phyloP scores from a whole-genome alignment of 495 filamentous ascomycete genomes.

The Ramalina intermedia region DNA sequence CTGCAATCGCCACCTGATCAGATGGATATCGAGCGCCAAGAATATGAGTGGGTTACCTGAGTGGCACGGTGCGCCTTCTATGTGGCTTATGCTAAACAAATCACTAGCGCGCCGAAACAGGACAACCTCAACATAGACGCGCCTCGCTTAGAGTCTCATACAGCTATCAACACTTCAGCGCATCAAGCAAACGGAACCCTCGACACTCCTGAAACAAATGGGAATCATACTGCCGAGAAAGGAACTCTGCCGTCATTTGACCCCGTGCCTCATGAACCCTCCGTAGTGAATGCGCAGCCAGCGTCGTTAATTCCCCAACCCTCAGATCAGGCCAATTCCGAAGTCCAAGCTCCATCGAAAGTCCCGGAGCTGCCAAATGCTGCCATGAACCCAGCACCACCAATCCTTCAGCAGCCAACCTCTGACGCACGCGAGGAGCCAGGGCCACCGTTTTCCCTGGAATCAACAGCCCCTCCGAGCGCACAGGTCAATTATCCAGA shows the following conservation, averaged over 20 bases:
- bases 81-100: background rate
- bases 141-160: conserved; percentile 2
- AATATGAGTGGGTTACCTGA: conserved; percentile 31
- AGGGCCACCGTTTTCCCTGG: background rate
- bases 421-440: conserved; percentile 15
- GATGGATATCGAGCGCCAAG: conserved; percentile 29
- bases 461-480: background rate
- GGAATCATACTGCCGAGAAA: background rate
- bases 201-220: conserved; percentile 6
- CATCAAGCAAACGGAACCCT: conserved; percentile 7
- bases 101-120: background rate
- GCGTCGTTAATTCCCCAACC: background rate
- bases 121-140: conserved; percentile 11
- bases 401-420: conserved; percentile 11
- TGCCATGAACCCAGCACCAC: conserved; percentile 4
- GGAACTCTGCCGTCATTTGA: conserved; percentile 2
- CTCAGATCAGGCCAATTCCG: conserved; percentile 3
- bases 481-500: no score
- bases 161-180: conserved; percentile 9
- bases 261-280: background rate
- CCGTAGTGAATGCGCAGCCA: background rate
- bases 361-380: background rate
- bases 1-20: conserved; percentile 28
- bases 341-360: background rate
- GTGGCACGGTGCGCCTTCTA: background rate